These are phyloP conservation scores for Nematodospora valgi DNA, from an alignment of 805 yeast species.

Conservation along the genomic window DNA sequence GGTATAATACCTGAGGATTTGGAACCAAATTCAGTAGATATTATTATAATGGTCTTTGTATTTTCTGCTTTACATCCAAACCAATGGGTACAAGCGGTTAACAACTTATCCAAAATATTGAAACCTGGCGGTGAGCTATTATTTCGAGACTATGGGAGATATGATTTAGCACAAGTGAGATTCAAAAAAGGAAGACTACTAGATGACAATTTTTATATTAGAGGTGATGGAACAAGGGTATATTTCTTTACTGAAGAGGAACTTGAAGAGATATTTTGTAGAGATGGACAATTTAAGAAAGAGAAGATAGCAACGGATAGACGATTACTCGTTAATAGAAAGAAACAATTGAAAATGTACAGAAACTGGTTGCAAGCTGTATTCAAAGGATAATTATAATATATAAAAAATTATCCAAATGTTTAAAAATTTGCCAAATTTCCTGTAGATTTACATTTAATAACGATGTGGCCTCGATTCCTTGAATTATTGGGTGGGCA, in stretches of 20 bases:
- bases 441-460: constrained; percentile 13
- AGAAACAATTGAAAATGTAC: constrained; percentile 91
- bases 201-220: constrained; percentile 90
- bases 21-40: constrained; percentile 77
- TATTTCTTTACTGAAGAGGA: constrained; percentile 97
- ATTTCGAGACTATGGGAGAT: constrained; percentile 93
- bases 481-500: constrained; percentile 26
- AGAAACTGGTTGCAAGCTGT: constrained; percentile 96
- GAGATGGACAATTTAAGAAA: constrained; percentile 52
- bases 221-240: constrained; percentile 98
- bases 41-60: constrained; percentile 92
- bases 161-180: constrained; percentile 92
- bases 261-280: constrained; percentile 62
- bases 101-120: constrained; percentile 64
- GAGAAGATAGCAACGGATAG: constrained; percentile 84
- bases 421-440: constrained; percentile 31
- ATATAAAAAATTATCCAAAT: constrained; percentile 37
- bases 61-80: constrained; percentile 88
- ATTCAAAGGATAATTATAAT: constrained; percentile 44
- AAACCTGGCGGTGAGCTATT: constrained; percentile 92
- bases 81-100: constrained; percentile 83
- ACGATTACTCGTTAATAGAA: constrained; percentile 85
- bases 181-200: constrained; percentile 83
- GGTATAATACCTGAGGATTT: constrained; percentile 79
- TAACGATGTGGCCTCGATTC: constrained; percentile 21